These are phyloP conservation scores for Corymbia calophylla DNA, from an alignment of 441 rosid species.

Conservation along the genomic window DNA sequence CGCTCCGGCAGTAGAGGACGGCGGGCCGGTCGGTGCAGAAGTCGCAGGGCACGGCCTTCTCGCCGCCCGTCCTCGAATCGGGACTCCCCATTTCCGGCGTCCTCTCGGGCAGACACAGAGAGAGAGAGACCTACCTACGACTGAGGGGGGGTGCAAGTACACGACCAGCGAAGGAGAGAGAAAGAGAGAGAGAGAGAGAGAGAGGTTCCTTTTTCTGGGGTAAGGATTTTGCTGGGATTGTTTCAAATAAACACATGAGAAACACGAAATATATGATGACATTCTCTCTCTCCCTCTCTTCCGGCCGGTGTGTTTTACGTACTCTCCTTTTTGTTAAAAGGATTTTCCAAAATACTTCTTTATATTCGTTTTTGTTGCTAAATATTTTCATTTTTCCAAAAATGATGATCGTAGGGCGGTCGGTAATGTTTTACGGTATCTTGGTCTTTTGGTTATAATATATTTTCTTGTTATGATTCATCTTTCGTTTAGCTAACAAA, in stretches of 20 bases:
- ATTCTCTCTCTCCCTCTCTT: not conserved
- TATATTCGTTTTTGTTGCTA: not conserved
- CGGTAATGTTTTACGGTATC: not conserved
- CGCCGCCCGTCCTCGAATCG: not conserved
- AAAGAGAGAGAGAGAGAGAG: not conserved
- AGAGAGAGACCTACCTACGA: not conserved
- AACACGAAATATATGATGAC: not conserved
- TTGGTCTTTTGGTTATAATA: not conserved
- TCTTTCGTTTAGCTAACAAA: not conserved
- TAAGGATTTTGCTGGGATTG: not conserved
- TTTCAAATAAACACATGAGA: not conserved
- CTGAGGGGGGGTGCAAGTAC: not conserved
- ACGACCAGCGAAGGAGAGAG: not conserved
- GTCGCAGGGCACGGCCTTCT: constrained; percentile 15
- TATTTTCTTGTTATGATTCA: not conserved
- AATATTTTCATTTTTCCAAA: not conserved
- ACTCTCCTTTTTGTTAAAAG: too few relatives aligned
- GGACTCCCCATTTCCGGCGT: not conserved
- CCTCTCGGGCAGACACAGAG: not conserved
- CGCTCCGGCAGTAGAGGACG: constrained; percentile 34
- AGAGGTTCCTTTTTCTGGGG: not conserved
- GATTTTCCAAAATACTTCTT: too few relatives aligned
- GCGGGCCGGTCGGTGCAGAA: constrained; percentile 30
- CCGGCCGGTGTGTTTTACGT: not conserved
- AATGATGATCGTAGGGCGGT: not conserved